Percentiles rank a stretch among this genome's conserved stretches.
phyloP scores from a whole-genome alignment of 106 monocot genomes.

The Agapanthus africanus region DNA sequence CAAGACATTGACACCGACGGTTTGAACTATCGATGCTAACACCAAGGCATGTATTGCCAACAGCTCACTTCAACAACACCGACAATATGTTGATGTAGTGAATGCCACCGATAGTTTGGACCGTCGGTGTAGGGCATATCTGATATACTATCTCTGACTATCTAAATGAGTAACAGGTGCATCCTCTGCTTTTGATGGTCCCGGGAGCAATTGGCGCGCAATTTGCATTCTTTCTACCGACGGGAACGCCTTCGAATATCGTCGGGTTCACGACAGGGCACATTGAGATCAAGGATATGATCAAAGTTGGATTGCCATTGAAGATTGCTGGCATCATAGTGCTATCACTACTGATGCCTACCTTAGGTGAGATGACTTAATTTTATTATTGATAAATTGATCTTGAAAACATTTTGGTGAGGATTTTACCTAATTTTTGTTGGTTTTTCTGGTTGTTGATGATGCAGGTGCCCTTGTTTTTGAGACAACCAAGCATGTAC shows the following conservation, averaged over 20 bases:
- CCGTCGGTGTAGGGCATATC: too few relatives aligned
- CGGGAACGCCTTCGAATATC: slow-evolving; percentile 77
- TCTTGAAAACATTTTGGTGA: neutral
- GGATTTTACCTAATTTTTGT: neutral
- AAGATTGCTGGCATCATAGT: slow-evolving; percentile 54
- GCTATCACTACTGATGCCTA: slow-evolving; percentile 66
- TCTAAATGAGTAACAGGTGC: too few relatives aligned
- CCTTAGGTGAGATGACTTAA: slow-evolving; percentile 43
- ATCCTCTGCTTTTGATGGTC: slow-evolving; percentile 76
- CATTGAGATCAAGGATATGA: slow-evolving; percentile 71
- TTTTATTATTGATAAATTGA: neutral
- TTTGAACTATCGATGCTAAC: neutral
- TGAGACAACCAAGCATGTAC: slow-evolving; percentile 13
- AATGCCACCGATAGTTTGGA: too few relatives aligned
- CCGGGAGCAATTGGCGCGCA: slow-evolving; percentile 85
- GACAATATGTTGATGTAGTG: neutral
- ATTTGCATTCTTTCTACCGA: slow-evolving; percentile 75
- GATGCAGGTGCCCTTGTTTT: slow-evolving; percentile 42
- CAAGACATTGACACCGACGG: neutral
- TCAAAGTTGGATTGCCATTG: slow-evolving; percentile 57
- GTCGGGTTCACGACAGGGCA: slow-evolving; percentile 77
- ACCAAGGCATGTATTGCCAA: neutral
- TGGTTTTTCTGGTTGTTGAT: neutral
- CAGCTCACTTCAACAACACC: neutral
- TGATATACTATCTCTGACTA: too few relatives aligned